Base-by-base conservation (phyloP, 768 basidiomycete species). In the Cyclocybe cylindracea region DNA sequence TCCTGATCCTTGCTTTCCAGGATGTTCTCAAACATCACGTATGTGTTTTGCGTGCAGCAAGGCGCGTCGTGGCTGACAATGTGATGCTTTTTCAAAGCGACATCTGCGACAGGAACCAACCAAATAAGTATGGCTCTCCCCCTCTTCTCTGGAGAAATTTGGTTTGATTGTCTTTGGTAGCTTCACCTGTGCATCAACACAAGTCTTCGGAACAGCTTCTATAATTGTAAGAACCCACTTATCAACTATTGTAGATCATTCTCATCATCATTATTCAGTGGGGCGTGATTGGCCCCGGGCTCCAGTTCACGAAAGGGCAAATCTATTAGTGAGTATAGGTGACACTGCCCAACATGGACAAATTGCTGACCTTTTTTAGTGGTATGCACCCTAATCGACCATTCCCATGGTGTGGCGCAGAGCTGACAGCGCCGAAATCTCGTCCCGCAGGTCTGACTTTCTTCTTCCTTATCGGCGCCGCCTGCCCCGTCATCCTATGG, bases 381-480 rank as follows among this genome's bases (percentile, higher is more conserved):
- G 62, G 67, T 61, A 45, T 39, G 60, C 51, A n/a, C 32, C 37
- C 31, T 10, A 24, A n/a, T 39, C 38, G 38, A 39, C 38, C n/a
- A 39, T 39, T 10, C 18, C n/a, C 38, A 39, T n/a, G n/a, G 6
- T 39, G 38, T 39, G n/a, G 5, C 6, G 5, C n/a, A 61, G 36
- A 45, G 48, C 24, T 42, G 10, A 10, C 33, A 14, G 18, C 43
- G 18, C 35, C 44, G 9, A 53, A 47, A 32, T 34, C 41, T 34
- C 3, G 35, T 33, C 41, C 44, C 31, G 14, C 18, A 80, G 84
- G 77, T 4, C 68, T 91, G 16, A 64, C 80, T 13, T 84, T 82
- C 52, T 91, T 90, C 70, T 92, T 93, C 73, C 68, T 89, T 44
- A 73, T 87, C 39, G 91, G 91, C 29, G 83, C 86, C 7, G 58